Percentiles rank a stretch among this genome's conserved stretches.
Conservation (phyloP, 257 asterid genomes). For the Solanum virginianum region DNA sequence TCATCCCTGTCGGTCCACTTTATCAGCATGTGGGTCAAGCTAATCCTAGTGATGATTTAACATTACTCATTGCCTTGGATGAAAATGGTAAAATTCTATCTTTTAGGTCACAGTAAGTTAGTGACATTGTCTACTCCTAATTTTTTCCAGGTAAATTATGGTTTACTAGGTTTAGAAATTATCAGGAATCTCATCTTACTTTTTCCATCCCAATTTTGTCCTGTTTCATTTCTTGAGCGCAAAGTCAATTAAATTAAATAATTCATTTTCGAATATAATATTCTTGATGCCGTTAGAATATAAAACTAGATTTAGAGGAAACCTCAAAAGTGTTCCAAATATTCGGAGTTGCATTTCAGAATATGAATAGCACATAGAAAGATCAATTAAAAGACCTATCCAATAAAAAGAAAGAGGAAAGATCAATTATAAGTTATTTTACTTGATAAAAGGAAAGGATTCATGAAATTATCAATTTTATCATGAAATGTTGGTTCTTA, state of each 20-base stretch:
- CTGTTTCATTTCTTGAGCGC: not conserved
- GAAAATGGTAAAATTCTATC: conserved; percentile 44
- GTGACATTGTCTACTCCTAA: not conserved
- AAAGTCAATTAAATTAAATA: not conserved
- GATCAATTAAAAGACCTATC: not conserved
- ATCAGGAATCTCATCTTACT: not conserved
- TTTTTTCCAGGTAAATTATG: not conserved
- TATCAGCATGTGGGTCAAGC: conserved; percentile 76
- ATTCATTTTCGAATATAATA: not conserved
- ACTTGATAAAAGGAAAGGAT: not conserved
- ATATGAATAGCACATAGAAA: not conserved
- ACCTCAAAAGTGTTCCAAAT: not conserved
- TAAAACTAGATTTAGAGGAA: not conserved
- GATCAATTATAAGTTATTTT: not conserved
- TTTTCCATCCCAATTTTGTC: not conserved
- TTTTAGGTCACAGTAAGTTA: not conserved
- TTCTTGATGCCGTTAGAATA: not conserved
- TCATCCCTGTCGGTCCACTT: conserved; percentile 55
- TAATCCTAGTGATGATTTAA: conserved; percentile 51
- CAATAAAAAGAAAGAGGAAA: not conserved
- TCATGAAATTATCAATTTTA: not conserved
- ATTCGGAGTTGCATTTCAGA: not conserved
- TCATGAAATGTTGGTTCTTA: not conserved
- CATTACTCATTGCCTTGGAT: conserved; percentile 71
- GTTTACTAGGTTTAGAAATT: not conserved